phyloP scores from a whole-genome alignment of 768 basidiomycete species.

The Astraeus odoratus region DNA sequence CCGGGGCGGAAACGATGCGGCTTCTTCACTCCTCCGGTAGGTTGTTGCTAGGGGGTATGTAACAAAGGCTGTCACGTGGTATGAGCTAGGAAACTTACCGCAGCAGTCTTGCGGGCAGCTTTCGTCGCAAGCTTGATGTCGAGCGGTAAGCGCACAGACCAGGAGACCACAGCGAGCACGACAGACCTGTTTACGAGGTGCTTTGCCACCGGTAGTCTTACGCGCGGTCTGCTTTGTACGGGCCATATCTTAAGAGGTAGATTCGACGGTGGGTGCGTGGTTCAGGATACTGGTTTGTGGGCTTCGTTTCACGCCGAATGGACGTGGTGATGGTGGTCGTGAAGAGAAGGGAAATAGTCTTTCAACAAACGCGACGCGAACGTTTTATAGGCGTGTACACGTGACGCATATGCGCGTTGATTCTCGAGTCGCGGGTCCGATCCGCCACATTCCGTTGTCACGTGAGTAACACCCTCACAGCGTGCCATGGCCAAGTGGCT shows the following conservation, averaged over 20 bases:
- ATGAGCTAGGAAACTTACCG: constrained; percentile 27
- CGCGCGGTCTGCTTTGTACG: constrained; percentile 66
- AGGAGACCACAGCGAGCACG: constrained; percentile 39
- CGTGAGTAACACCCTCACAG: background rate
- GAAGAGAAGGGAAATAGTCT: constrained; percentile 4
- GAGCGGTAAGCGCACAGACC: background rate
- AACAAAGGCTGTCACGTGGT: background rate
- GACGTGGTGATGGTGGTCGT: constrained; percentile 7
- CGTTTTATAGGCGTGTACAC: background rate
- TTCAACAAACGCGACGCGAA: background rate
- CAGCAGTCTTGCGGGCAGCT: constrained; percentile 41
- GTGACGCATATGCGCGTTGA: background rate
- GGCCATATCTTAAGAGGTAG: constrained; percentile 39
- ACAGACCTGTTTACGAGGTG: constrained; percentile 65
- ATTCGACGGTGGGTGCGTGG: background rate
- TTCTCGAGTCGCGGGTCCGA: background rate
- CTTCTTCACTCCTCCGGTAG: constrained; percentile 87
- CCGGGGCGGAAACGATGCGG: constrained; percentile 76
- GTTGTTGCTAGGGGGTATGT: constrained; percentile 2
- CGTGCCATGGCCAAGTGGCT: background rate
- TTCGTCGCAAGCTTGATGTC: constrained; percentile 48
- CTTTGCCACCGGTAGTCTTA: constrained; percentile 65
- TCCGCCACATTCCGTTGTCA: too few species aligned
- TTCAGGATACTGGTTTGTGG: background rate
- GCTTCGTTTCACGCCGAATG: background rate